These are phyloP conservation scores for Arxiozyma heterogenica DNA, from an alignment of 1,139 yeast genomes.

Conservation along the genomic window DNA sequence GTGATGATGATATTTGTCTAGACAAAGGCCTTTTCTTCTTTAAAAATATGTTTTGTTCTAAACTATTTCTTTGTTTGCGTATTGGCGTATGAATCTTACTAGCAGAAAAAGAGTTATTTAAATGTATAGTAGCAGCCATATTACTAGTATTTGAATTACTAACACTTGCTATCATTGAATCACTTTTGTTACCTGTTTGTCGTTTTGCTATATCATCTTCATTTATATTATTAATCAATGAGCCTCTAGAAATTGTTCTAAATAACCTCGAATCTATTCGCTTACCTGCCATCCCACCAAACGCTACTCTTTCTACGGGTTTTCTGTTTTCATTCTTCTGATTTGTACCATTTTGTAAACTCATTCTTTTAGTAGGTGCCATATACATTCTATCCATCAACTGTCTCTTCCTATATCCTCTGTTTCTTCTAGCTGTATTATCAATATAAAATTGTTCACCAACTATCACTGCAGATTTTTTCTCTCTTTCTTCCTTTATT, in stretches of 20 bases:
- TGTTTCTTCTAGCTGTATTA: slow-evolving; percentile 10
- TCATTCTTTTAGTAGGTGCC: background rate
- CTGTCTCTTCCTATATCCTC: background rate
- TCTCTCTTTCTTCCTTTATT: slow-evolving; percentile 37
- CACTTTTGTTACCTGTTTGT: background rate
- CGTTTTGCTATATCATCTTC: background rate
- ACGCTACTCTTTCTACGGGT: slow-evolving; percentile 21
- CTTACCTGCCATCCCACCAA: slow-evolving; percentile 18
- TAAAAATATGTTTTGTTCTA: slow-evolving; percentile 7
- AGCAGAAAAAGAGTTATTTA: background rate
- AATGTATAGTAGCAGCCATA: background rate
- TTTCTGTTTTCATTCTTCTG: slow-evolving; percentile 6
- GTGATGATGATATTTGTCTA: background rate
- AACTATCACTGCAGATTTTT: slow-evolving; percentile 37
- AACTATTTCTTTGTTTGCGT: background rate
- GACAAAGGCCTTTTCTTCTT: slow-evolving; percentile 1
- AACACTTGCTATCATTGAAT: background rate
- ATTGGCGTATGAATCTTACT: background rate
- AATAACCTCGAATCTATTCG: background rate
- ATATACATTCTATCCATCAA: background rate
- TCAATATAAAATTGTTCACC: slow-evolving; percentile 20
- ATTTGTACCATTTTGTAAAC: background rate
- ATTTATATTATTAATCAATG: slow-evolving; percentile 1
- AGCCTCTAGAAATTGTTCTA: background rate
- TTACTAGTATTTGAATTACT: background rate